phyloP scores from a whole-genome alignment of 305 asterid species.

The Fraxinus sp. region DNA sequence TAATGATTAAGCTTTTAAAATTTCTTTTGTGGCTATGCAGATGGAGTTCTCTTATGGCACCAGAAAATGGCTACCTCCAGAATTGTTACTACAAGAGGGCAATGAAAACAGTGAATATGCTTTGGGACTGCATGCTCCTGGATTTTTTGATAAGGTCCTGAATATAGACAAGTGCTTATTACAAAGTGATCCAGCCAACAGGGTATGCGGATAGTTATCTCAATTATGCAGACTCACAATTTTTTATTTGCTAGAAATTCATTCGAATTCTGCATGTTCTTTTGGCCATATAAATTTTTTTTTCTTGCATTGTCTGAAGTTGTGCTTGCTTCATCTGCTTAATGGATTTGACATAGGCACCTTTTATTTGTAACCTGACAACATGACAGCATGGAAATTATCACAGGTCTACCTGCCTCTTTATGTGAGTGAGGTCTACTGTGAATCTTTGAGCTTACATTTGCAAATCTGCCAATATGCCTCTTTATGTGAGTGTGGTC shows the following conservation, averaged over 20 bases:
- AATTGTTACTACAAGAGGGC: slow-evolving; percentile 48
- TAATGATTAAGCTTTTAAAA: background rate
- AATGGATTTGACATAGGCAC: background rate
- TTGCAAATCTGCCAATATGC: background rate
- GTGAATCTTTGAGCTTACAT: background rate
- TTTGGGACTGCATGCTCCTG: slow-evolving; percentile 96
- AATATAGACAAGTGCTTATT: slow-evolving; percentile 74
- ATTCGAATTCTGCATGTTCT: background rate
- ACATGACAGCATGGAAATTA: background rate
- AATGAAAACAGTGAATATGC: slow-evolving; percentile 52
- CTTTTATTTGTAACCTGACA: background rate
- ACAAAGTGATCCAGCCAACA: slow-evolving; percentile 81
- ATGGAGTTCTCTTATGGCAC: slow-evolving; percentile 96
- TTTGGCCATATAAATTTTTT: background rate
- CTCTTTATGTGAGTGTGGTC: background rate
- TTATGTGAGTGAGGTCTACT: background rate
- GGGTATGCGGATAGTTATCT: slow-evolving; percentile 44
- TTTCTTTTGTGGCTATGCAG: slow-evolving; percentile 45
- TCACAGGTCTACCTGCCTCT: background rate
- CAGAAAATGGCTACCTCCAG: slow-evolving; percentile 81
- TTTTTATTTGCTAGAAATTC: background rate
- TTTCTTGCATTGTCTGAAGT: background rate
- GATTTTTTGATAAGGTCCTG: slow-evolving; percentile 89
- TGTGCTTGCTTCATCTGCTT: background rate
- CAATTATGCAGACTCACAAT: background rate